Conservation (phyloP, 768 basidiomycete species). For the Lentinula sp. region DNA sequence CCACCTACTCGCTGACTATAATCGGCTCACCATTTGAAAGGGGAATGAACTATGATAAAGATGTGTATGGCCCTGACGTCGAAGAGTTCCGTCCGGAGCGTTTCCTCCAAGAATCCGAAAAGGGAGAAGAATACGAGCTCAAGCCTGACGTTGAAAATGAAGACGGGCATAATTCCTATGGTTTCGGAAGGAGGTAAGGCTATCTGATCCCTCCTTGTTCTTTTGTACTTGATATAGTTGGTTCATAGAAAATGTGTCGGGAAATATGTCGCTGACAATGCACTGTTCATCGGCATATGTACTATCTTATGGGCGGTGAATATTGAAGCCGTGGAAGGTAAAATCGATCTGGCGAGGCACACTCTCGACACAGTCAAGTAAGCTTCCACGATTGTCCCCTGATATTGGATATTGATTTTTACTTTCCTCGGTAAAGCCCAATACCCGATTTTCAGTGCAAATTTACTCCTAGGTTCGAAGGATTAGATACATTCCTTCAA, state of each 20-base stretch:
- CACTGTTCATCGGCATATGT: slow-evolving; percentile 19
- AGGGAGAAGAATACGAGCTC: slow-evolving; percentile 9
- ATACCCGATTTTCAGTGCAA: neutral
- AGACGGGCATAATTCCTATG: slow-evolving; percentile 17
- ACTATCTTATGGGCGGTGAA: slow-evolving; percentile 1
- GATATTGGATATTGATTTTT: neutral
- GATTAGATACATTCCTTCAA: neutral
- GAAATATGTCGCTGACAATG: slow-evolving; percentile 23
- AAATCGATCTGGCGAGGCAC: neutral
- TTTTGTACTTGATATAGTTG: neutral
- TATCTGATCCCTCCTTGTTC: neutral
- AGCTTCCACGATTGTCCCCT: neutral
- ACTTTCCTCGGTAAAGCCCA: neutral
- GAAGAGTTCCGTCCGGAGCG: slow-evolving; percentile 14
- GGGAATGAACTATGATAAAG: slow-evolving; percentile 15
- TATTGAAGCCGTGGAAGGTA: neutral
- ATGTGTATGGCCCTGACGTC: slow-evolving; percentile 15
- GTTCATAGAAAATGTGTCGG: slow-evolving; percentile 19
- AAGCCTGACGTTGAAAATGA: slow-evolving; percentile 15
- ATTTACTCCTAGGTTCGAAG: neutral
- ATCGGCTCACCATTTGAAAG: slow-evolving; percentile 2
- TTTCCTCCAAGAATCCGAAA: slow-evolving; percentile 10
- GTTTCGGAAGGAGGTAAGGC: slow-evolving; percentile 17
- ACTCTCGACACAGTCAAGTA: neutral
- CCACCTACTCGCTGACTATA: neutral